Evolutionary conservation across 164 flowering plant genomes (phyloP).

Genomic region (Magnolia sinica): DNA sequence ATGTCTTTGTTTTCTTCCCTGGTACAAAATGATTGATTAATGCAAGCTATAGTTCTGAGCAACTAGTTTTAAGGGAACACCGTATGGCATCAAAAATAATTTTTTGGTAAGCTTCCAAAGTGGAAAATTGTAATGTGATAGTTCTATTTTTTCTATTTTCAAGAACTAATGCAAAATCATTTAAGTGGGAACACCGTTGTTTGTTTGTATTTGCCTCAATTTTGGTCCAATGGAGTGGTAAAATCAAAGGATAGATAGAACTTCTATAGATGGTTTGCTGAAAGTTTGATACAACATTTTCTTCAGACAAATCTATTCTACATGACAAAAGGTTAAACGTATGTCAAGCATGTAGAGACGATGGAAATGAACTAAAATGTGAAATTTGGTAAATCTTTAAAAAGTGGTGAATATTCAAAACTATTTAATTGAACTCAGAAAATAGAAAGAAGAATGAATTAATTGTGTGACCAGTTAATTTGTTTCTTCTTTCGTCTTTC

Average conservation of each 20-base stretch:
- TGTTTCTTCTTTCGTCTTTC: not conserved
- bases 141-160: no score
- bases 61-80: no score
- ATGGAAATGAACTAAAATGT: not conserved
- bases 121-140: no score
- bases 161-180: no score
- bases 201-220: no score
- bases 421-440: not conserved
- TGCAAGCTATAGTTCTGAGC: no score
- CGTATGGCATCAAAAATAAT: no score
- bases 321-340: constrained; percentile 8
- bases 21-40: no score
- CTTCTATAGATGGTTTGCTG: constrained; percentile 94
- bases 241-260: constrained; percentile 69
- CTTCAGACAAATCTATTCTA: constrained; percentile 49
- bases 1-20: no score
- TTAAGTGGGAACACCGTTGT: no score
- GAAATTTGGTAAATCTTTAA: not conserved
- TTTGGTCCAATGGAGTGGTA: constrained; percentile 52
- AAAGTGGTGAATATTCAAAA: not conserved
- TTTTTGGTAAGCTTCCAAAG: no score
- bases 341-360: not conserved
- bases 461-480: not conserved
- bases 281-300: constrained; percentile 47
- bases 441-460: not conserved